Percentiles rank a stretch among this genome's conserved stretches.
phyloP scores from a whole-genome alignment of 441 rosid species.

The Euphorbia celastroides region DNA sequence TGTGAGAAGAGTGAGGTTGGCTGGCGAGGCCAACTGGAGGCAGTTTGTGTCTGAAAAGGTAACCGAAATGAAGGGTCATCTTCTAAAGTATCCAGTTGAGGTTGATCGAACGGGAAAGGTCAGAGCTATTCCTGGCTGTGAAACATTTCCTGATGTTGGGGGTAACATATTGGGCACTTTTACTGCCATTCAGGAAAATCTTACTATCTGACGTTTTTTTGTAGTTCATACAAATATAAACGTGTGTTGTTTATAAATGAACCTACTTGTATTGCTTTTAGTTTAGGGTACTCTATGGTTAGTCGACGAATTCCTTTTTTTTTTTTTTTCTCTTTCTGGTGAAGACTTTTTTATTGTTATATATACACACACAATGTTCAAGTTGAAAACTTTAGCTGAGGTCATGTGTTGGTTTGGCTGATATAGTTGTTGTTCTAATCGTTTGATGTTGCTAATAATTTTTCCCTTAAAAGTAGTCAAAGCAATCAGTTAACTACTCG shows the following conservation, averaged over 20 bases:
- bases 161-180: conserved; percentile 77
- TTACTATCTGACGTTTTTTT: conserved; percentile 55
- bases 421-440: no score
- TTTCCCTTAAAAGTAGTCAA: no score
- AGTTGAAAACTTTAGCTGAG: no score
- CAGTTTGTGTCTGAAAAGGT: conserved; percentile 62
- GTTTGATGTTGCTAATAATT: no score
- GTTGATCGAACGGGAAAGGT: conserved; percentile 83
- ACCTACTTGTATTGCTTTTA: not conserved
- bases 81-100: conserved; percentile 80
- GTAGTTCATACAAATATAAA: not conserved
- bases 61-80: conserved; percentile 79
- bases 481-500: no score
- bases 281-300: no score
- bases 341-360: no score
- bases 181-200: conserved; percentile 70
- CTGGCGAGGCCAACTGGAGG: conserved; percentile 64
- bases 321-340: no score
- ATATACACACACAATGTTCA: no score
- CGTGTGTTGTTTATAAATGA: no score
- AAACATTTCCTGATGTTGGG: conserved; percentile 80
- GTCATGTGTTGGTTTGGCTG: no score
- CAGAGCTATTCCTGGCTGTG: conserved; percentile 57
- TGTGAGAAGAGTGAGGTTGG: conserved; percentile 52
- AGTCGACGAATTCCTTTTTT: no score